Evolutionary conservation across 305 asterid genomes (phyloP).

Genomic region (Fraxinus nigra): DNA sequence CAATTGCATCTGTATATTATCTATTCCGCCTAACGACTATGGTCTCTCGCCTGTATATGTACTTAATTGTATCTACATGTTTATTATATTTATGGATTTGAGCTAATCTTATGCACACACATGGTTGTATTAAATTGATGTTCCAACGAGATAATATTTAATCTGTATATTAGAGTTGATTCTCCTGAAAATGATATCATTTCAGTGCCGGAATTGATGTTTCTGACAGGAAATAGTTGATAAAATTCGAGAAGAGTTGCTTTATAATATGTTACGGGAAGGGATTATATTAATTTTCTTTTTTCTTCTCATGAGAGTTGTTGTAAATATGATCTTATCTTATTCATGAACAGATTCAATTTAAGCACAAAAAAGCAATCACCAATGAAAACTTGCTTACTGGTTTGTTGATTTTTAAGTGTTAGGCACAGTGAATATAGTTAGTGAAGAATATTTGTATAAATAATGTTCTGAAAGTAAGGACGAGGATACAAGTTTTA

Average conservation of each 20-base stretch:
- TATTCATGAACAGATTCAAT: neutral
- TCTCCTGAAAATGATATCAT: neutral
- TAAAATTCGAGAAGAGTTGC: neutral
- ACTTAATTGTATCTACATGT: neutral
- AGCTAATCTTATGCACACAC: neutral
- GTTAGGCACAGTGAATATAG: neutral
- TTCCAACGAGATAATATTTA: neutral
- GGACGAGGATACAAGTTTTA: neutral
- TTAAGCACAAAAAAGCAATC: neutral
- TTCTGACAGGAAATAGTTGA: neutral
- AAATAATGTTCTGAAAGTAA: neutral
- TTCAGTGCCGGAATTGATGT: neutral
- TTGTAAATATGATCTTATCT: neutral
- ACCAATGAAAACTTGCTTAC: neutral
- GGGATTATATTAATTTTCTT: neutral
- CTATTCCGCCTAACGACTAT: neutral
- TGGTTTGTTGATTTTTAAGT: neutral
- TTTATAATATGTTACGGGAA: neutral
- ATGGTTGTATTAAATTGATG: neutral
- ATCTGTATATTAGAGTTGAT: neutral
- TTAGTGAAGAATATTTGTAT: neutral
- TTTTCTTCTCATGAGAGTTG: neutral
- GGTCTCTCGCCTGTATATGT: neutral
- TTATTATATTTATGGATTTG: neutral
- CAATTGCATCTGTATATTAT: neutral